These are phyloP conservation scores for Sideroxylon spinosum DNA, from an alignment of 179 eudicot species.

Conservation along the genomic window DNA sequence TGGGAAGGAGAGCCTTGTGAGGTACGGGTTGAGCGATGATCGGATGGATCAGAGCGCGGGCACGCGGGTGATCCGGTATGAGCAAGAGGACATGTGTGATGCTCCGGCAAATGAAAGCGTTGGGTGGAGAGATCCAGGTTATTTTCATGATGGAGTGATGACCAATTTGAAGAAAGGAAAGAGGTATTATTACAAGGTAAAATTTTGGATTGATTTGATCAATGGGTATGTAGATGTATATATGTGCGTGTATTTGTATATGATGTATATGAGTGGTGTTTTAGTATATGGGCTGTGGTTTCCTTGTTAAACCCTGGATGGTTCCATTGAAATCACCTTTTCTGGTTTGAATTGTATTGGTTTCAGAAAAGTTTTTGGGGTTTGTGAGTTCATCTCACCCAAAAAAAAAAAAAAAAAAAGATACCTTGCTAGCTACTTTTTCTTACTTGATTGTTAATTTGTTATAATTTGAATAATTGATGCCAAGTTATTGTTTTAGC, in stretches of 20 bases:
- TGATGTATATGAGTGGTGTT: background rate
- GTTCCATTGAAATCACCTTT: background rate
- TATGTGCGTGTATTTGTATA: background rate
- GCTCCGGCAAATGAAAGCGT: slow-evolving; percentile 73
- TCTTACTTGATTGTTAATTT: background rate
- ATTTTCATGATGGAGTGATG: slow-evolving; percentile 75
- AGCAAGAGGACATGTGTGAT: slow-evolving; percentile 84
- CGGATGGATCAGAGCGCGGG: slow-evolving; percentile 29
- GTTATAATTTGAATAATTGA: background rate
- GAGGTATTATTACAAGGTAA: slow-evolving; percentile 83
- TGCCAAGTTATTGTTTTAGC: background rate
- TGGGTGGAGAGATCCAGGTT: slow-evolving; percentile 99
- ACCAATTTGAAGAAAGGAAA: slow-evolving; percentile 52
- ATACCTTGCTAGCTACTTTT: slow-evolving; percentile 1
- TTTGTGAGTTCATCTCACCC: background rate
- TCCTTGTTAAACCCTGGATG: background rate
- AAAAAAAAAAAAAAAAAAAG: background rate
- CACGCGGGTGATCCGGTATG: slow-evolving; percentile 59
- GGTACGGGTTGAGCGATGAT: slow-evolving; percentile 50
- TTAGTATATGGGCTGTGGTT: background rate
- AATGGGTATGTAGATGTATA: background rate
- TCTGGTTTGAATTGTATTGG: background rate
- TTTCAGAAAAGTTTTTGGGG: background rate
- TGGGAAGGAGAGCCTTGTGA: slow-evolving; percentile 56
- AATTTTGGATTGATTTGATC: background rate